These are phyloP conservation scores for Corynespora cassiicola DNA, from an alignment of 2,329 filamentous ascomycete genomes.

Conservation along the genomic window DNA sequence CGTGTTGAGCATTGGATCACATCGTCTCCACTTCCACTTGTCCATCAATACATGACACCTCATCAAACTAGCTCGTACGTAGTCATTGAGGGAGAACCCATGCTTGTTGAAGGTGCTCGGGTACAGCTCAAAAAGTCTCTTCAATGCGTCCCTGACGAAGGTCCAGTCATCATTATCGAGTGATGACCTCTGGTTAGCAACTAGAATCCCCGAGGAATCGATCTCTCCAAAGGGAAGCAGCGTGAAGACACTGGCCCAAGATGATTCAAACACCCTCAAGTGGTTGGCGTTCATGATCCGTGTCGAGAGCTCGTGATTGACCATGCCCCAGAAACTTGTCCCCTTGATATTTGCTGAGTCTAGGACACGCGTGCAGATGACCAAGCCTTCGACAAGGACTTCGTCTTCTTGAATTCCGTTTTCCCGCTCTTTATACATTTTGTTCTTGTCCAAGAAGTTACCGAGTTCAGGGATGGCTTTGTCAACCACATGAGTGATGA, in stretches of 20 bases:
- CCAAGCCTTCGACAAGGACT: slow-evolving; percentile 52
- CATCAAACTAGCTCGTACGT: slow-evolving; percentile 58
- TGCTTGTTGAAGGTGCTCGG: slow-evolving; percentile 44
- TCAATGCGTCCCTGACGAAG: slow-evolving; percentile 53
- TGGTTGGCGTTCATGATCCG: slow-evolving; percentile 23
- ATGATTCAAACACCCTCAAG: slow-evolving; percentile 41
- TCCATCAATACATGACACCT: slow-evolving; percentile 62
- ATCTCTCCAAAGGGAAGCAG: slow-evolving; percentile 62
- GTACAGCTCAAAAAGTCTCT: slow-evolving; percentile 56
- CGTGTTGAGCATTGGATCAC: slow-evolving; percentile 59
- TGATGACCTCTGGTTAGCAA: slow-evolving; percentile 49
- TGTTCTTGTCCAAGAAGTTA: slow-evolving; percentile 54
- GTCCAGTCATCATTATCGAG: slow-evolving; percentile 57
- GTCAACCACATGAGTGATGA: slow-evolving; percentile 44
- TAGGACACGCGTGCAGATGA: slow-evolving; percentile 55
- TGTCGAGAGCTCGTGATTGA: slow-evolving; percentile 42
- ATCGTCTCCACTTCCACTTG: slow-evolving; percentile 64
- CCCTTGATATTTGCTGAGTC: slow-evolving; percentile 32
- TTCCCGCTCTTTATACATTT: slow-evolving; percentile 50
- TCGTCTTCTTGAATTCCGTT: slow-evolving; percentile 55
- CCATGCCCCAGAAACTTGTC: slow-evolving; percentile 52
- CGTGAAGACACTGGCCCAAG: slow-evolving; percentile 57
- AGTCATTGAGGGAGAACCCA: slow-evolving; percentile 59
- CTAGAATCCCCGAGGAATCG: slow-evolving; percentile 56
- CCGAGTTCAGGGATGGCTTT: slow-evolving; percentile 46